Percentiles rank a stretch among this genome's conserved stretches.
Evolutionary conservation across 75 land plant species (phyloP).

Genomic region (Adiantum capillusveneris): DNA sequence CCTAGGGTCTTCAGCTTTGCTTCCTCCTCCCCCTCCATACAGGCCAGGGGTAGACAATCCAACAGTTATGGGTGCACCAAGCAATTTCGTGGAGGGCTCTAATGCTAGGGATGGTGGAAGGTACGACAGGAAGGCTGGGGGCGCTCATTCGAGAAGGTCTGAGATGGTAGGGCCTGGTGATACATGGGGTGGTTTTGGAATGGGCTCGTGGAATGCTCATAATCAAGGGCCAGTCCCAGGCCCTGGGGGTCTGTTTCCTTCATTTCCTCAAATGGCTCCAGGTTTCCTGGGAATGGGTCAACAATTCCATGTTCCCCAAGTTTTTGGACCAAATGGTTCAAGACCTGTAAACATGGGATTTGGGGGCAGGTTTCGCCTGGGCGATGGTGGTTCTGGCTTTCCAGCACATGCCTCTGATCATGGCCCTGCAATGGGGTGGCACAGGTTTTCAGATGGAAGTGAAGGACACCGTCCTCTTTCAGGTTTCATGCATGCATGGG

Average conservation of each 20-base stretch:
- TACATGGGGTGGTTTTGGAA: constrained; percentile 14
- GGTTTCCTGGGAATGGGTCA: constrained; percentile 17
- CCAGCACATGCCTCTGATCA: constrained; percentile 4
- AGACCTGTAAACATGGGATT: constrained; percentile 21
- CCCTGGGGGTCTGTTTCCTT: constrained; percentile 13
- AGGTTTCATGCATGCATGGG: constrained; percentile 14
- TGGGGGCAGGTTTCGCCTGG: constrained; percentile 13
- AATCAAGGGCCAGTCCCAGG: constrained; percentile 15
- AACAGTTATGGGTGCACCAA: constrained; percentile 8
- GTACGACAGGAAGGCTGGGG: constrained; percentile 8
- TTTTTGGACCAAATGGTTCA: constrained; percentile 8
- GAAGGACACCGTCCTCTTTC: background rate
- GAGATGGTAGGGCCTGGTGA: constrained; percentile 20
- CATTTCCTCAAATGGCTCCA: constrained; percentile 17
- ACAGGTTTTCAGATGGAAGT: constrained; percentile 3
- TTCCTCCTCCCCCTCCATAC: constrained; percentile 21
- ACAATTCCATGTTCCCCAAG: constrained; percentile 13
- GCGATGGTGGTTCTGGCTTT: constrained; percentile 13
- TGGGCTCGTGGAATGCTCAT: constrained; percentile 17
- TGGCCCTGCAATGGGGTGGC: constrained; percentile 5
- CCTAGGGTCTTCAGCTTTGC: constrained; percentile 6
- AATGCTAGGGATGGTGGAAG: constrained; percentile 13
- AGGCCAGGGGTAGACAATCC: constrained; percentile 24
- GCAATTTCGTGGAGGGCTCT: constrained; percentile 5
- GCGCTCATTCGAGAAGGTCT: constrained; percentile 7